Evolutionary conservation across 495 filamentous ascomycete genomes (phyloP).

Genomic region (Aspergillus steynii): DNA sequence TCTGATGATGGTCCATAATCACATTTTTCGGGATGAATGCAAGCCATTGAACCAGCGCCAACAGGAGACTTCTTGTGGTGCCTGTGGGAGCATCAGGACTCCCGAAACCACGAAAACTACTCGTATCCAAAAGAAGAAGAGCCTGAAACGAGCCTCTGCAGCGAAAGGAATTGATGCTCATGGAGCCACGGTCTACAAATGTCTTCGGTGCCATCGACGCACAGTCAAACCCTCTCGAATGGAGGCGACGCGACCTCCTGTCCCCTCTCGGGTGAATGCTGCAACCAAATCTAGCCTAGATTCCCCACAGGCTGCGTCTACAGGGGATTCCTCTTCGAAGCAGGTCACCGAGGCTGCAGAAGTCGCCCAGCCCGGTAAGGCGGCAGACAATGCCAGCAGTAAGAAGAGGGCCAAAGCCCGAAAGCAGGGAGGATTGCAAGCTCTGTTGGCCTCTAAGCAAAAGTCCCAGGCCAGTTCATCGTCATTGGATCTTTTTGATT

Average conservation of each 20-base stretch:
- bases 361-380: slow-evolving; percentile 19
- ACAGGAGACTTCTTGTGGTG: slow-evolving; percentile 45
- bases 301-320: slow-evolving; percentile 12
- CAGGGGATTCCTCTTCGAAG: slow-evolving; percentile 8
- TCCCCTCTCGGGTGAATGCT: not conserved
- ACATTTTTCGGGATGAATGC: slow-evolving; percentile 39
- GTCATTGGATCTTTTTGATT: slow-evolving; percentile 58
- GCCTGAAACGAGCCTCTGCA: slow-evolving; percentile 14
- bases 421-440: slow-evolving; percentile 60
- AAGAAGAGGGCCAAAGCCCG: slow-evolving; percentile 60
- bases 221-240: slow-evolving; percentile 27
- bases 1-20: slow-evolving; percentile 44
- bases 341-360: slow-evolving; percentile 4
- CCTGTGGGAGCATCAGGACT: slow-evolving; percentile 52
- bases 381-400: slow-evolving; percentile 52
- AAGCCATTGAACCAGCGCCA: slow-evolving; percentile 40
- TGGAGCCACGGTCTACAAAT: slow-evolving; percentile 38
- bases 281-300: slow-evolving; percentile 8
- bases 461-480: slow-evolving; percentile 27
- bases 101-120: slow-evolving; percentile 41
- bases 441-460: slow-evolving; percentile 55
- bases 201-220: slow-evolving; percentile 39
- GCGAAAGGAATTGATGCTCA: slow-evolving; percentile 16
- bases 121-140: slow-evolving; percentile 27
- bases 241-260: slow-evolving; percentile 5